Evolutionary conservation across 179 eudicot genomes (phyloP).

Genomic region (Silene noctiflora): DNA sequence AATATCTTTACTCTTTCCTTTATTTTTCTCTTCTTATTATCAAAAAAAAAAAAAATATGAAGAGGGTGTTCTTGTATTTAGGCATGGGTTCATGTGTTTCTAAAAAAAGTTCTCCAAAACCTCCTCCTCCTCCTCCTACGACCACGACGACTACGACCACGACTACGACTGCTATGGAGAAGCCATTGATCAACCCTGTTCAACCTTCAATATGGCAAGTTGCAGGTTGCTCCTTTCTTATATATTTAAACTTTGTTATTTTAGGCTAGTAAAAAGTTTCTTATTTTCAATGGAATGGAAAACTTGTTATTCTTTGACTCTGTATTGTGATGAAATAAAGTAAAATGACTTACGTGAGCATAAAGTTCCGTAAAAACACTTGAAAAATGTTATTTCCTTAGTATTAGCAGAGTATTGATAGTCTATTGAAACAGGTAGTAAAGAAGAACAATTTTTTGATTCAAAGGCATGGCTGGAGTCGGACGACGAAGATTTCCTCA

Average conservation of each 20-base stretch:
- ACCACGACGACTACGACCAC: background rate
- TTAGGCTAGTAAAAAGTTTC: no score
- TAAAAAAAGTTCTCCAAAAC: slow-evolving; percentile 12
- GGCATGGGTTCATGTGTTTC: slow-evolving; percentile 36
- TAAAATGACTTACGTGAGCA: no score
- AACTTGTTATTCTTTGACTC: no score
- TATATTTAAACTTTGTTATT: background rate
- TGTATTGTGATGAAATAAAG: no score
- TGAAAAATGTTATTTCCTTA: no score
- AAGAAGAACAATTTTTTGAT: slow-evolving; percentile 32
- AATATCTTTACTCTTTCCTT: slow-evolving; percentile 13
- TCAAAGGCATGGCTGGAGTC: slow-evolving; percentile 37
- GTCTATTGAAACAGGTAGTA: slow-evolving; percentile 28
- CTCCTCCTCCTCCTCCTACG: background rate
- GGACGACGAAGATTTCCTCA: slow-evolving; percentile 36
- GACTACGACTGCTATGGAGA: slow-evolving; percentile 4
- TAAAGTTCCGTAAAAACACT: no score
- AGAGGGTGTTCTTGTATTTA: slow-evolving; percentile 25
- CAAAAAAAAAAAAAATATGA: slow-evolving; percentile 23
- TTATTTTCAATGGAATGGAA: no score
- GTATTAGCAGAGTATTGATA: background rate
- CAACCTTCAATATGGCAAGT: slow-evolving; percentile 26
- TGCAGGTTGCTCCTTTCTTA: slow-evolving; percentile 14
- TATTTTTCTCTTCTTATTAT: slow-evolving; percentile 5
- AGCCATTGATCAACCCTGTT: slow-evolving; percentile 16